phyloP scores from a whole-genome alignment of 2,329 filamentous ascomycete species.

The Zarea fungicola region DNA sequence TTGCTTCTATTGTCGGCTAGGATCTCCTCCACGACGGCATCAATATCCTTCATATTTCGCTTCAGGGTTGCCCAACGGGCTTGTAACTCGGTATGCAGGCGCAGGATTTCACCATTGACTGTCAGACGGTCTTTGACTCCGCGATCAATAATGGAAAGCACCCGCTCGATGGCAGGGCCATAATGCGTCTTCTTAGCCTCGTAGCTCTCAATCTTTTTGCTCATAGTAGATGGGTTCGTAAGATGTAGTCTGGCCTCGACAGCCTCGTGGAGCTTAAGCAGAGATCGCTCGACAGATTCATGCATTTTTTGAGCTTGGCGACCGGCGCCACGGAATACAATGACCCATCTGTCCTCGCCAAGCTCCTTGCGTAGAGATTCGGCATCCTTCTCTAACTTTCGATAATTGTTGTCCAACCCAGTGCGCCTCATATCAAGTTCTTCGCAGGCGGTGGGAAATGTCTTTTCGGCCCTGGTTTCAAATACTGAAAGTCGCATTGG shows the following conservation, averaged over 20 bases:
- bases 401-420: constrained; percentile 78
- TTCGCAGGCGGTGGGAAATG: constrained; percentile 86
- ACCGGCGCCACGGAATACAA: constrained; percentile 90
- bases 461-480: constrained; percentile 65
- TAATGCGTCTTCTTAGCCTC: constrained; percentile 95
- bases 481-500: constrained; percentile 92
- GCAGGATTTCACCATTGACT: constrained; percentile 90
- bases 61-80: constrained; percentile 75
- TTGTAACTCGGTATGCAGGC: constrained; percentile 80
- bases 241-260: constrained; percentile 70
- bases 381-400: constrained; percentile 82
- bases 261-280: constrained; percentile 73
- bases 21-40: constrained; percentile 68
- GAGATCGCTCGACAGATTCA: constrained; percentile 85
- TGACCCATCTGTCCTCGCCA: constrained; percentile 91
- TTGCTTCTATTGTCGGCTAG: constrained; percentile 58
- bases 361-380: constrained; percentile 85
- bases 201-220: constrained; percentile 86
- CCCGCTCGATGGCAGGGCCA: constrained; percentile 84
- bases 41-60: constrained; percentile 70
- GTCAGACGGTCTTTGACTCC: constrained; percentile 94
- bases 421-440: constrained; percentile 74
- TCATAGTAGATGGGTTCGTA: constrained; percentile 62
- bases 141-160: constrained; percentile 88
- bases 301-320: constrained; percentile 94